Percentiles rank a stretch among this genome's conserved stretches.
phyloP scores from a whole-genome alignment of 129 eudicot species.

The Flaveria brownii region DNA sequence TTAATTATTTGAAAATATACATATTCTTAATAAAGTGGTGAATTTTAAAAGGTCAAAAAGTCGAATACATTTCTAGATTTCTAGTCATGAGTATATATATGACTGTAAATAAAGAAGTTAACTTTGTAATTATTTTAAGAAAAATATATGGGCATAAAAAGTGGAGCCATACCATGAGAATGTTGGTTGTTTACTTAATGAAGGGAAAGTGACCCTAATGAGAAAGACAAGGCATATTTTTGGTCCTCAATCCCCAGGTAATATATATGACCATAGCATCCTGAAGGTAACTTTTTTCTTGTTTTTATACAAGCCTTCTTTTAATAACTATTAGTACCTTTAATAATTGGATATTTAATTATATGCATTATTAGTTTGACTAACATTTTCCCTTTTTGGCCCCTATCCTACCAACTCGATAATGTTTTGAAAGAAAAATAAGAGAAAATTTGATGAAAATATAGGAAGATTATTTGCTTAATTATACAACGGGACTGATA shows the following conservation, averaged over 20 bases:
- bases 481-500: too few relatives aligned
- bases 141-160: neutral
- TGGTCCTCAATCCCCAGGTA: conserved; percentile 26
- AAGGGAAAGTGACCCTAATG: conserved; percentile 32
- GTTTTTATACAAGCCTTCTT: neutral
- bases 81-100: conserved; percentile 5
- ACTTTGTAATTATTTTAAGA: neutral
- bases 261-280: neutral
- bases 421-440: too few relatives aligned
- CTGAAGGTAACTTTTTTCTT: conserved; percentile 17
- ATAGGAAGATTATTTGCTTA: too few relatives aligned
- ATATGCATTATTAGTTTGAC: conserved; percentile 26
- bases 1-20: too few relatives aligned
- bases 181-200: conserved; percentile 31
- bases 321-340: neutral
- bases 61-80: conserved; percentile 5
- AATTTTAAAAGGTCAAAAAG: neutral
- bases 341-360: neutral
- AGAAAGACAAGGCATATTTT: conserved; percentile 20
- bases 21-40: too few relatives aligned
- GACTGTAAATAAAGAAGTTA: conserved; percentile 11
- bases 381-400: neutral
- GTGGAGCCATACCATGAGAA: conserved; percentile 39
- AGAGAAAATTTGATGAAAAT: too few relatives aligned
- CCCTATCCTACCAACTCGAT: too few relatives aligned